These are phyloP conservation scores for Naganishia albida DNA, from an alignment of 1,284 basidiomycete species.

Conservation along the genomic window DNA sequence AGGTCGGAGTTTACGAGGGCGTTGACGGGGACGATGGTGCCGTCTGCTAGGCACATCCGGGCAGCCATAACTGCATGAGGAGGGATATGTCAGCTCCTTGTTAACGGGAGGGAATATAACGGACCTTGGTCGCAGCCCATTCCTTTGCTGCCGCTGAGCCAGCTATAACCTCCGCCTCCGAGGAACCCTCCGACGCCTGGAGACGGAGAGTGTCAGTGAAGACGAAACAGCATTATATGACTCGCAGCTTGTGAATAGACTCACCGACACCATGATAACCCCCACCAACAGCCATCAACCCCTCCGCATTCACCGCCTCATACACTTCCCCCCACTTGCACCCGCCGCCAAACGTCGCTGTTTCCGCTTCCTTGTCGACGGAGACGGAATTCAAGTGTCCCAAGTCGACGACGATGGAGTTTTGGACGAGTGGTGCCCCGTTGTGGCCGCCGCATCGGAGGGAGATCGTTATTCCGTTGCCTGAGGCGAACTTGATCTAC, in stretches of 20 bases:
- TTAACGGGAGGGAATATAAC: background rate
- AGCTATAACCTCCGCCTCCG: constrained; percentile 8
- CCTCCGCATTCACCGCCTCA: constrained; percentile 7
- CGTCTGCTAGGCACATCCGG: constrained; percentile 12
- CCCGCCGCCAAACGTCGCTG: constrained; percentile 9
- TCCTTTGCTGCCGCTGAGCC: constrained; percentile 3
- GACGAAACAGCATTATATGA: too few species aligned
- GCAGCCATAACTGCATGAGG: constrained; percentile 1
- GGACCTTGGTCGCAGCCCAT: constrained; percentile 16
- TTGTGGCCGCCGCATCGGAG: constrained; percentile 15
- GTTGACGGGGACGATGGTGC: constrained; percentile 1
- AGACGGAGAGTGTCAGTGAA: too few species aligned
- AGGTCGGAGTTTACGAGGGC: background rate
- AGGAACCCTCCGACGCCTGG: background rate
- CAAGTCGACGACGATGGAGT: constrained; percentile 21
- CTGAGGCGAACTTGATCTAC: constrained; percentile 10
- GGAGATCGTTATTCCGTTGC: constrained; percentile 2
- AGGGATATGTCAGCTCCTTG: background rate
- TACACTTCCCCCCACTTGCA: constrained; percentile 20
- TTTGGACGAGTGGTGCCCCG: background rate
- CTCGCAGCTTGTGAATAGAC: too few species aligned
- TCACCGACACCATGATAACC: constrained; percentile 9
- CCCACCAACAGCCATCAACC: constrained; percentile 3
- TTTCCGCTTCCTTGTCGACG: background rate
- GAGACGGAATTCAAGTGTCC: constrained; percentile 4